Evolutionary conservation across 2,329 filamentous ascomycete genomes (phyloP).

Genomic region (Diaporthe sp.): DNA sequence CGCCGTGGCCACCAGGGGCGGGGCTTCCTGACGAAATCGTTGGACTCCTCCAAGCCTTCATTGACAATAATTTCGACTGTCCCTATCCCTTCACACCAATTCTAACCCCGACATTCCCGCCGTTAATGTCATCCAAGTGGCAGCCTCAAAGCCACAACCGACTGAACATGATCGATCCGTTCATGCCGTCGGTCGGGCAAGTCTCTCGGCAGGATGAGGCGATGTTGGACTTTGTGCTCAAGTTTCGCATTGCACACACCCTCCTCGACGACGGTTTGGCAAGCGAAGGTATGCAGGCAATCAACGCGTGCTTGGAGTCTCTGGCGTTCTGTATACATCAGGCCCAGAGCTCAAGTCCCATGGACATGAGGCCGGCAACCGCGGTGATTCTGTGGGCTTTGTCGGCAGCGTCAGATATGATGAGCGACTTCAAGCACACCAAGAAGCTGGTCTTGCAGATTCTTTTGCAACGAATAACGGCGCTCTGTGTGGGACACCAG

Average conservation of each 20-base stretch:
- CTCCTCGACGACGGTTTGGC: slow-evolving; percentile 26
- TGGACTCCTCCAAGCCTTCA: slow-evolving; percentile 20
- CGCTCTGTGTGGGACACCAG: not conserved
- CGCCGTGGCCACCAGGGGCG: not conserved
- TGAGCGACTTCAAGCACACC: slow-evolving; percentile 12
- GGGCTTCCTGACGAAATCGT: slow-evolving; percentile 13
- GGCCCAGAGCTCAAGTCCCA: not conserved
- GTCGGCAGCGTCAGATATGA: slow-evolving; percentile 30
- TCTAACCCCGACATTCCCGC: not conserved
- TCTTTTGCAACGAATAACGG: slow-evolving; percentile 16
- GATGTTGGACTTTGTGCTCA: slow-evolving; percentile 36
- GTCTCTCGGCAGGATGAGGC: slow-evolving; percentile 13
- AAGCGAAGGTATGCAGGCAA: not conserved
- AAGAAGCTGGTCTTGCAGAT: not conserved
- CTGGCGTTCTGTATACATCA: slow-evolving; percentile 29
- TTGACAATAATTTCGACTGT: slow-evolving; percentile 30
- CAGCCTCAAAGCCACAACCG: not conserved
- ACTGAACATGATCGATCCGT: not conserved
- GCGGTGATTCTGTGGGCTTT: slow-evolving; percentile 23
- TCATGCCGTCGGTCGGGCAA: not conserved
- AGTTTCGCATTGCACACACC: slow-evolving; percentile 30
- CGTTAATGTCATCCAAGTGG: not conserved
- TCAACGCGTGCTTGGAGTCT: slow-evolving; percentile 14
- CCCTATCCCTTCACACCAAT: not conserved
- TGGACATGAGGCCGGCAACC: slow-evolving; percentile 15